Base-by-base conservation (phyloP, 108 stramenopile species). In the Cyclotella baltica region DNA sequence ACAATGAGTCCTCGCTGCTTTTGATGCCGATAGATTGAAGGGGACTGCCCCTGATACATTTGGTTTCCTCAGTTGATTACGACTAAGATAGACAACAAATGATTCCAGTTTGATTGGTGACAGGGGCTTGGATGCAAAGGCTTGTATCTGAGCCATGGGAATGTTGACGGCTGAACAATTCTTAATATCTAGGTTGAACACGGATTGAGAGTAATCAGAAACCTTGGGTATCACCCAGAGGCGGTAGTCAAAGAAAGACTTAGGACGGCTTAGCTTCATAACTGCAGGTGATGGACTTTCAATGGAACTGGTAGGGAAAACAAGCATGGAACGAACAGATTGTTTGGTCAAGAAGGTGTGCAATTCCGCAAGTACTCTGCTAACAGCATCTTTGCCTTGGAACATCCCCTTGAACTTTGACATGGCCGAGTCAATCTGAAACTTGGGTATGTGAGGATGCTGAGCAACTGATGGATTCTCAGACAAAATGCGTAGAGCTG, bases 371-470 rank as follows among this genome's bases (percentile, higher is more conserved):
- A 98, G 73, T 18, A 97, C 83, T 18, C 92, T 74, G 48, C 89
- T 94, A 6, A 97, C 92, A 13, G 97, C 93, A 78, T 98, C 96
- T 67, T 96, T 96, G 33, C 98, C 98, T 53, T 83, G 77, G 80
- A 98, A 95, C 86, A 98, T 95, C 43, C 97, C 91, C 87, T 96
- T 98, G 66, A 99, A 76, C 71, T 97, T 98, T 53, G 86, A 89
- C 90, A 96, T 96, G 37, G 93, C 95, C 64, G 87, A 90, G 53
- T 98, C 97, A 65, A 92, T 90, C n/a, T 98, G 93, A 78, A 98
- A 97, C 86, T 97, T 97, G 8, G 99, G 99, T 66, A 98, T 92
- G 29, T 96, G 89, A 10, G 94, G 92, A 63, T 97, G 89, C 19
- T 71, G 53, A n/a, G 96, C 95, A 25, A 95, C 77, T 25, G 85